Evolutionary conservation across 345 rosid species (phyloP), one percentile per base, ranked within the genome.

Genomic region (Arabis alpina): DNA sequence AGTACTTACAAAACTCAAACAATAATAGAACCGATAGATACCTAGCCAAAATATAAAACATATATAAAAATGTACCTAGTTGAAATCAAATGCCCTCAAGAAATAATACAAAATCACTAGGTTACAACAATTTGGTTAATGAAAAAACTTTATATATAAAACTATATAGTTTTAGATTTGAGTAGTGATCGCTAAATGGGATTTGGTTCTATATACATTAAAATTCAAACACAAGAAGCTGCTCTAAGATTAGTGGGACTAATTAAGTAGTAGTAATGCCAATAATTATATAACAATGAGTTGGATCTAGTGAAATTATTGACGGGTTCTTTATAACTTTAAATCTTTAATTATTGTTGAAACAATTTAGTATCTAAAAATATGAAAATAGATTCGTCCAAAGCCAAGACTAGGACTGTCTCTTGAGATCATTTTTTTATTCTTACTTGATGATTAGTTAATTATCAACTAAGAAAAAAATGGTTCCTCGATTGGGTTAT

Each of bases 261-360:
- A 73, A 40, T 42, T 23, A 50, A 57, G 61, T 42, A 40, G 15
- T 24, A 37, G 28, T 45, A 73, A 40, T 65, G 28, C 32, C 19
- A 15, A 28, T 70, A 16, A n/a, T 44, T 19, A 58, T 40, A 39
- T 64, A 65, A 13, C 44, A 36, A 41, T 57, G 71, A 65, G 77
- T 65, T 73, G 72, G 72, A 53, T 73, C 72, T 57, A 64, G 44
- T 56, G 41, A 44, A 48, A 49, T 55, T 28, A 57, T 64, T 64
- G 71, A 64, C 41, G 34, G 10, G 51, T 54, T 64, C 62, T 36
- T 64, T 72, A 24, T 27, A 43, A 54, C 43, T 39, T 55, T 25
- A 19, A 19, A 19, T 19, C 23, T 19, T 19, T 19, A 19, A 32
- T 25, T 44, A 62, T 37, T 45, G 9, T 42, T 19, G 63, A 19